These are phyloP conservation scores for Fistulinella prunicolor DNA, from an alignment of 768 basidiomycete genomes.

Conservation along the genomic window DNA sequence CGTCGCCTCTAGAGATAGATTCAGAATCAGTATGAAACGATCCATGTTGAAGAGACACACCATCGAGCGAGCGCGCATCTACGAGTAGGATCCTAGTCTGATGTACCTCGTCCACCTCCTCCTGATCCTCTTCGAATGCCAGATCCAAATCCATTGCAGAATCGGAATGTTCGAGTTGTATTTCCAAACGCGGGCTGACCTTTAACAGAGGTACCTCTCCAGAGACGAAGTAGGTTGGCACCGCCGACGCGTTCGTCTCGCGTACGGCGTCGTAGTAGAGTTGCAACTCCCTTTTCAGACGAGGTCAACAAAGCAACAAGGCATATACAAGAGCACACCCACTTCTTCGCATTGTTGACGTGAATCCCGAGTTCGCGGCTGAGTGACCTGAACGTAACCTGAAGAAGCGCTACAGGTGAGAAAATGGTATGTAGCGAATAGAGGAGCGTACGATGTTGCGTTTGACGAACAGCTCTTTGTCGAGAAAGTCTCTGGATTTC, in stretches of 20 bases:
- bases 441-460: constrained; percentile 39
- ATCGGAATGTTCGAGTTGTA: constrained; percentile 8
- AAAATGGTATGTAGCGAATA: not conserved
- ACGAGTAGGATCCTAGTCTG: constrained; percentile 56
- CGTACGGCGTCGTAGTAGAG: constrained; percentile 48
- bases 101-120: constrained; percentile 42
- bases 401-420: not conserved
- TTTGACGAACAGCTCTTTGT: constrained; percentile 45
- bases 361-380: constrained; percentile 70
- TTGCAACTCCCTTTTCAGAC: constrained; percentile 54
- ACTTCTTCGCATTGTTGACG: constrained; percentile 81
- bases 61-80: constrained; percentile 59
- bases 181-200: not conserved
- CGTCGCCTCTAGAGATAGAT: constrained; percentile 43
- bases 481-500: constrained; percentile 39
- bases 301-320: not conserved
- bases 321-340: not conserved
- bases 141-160: constrained; percentile 32
- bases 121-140: constrained; percentile 39
- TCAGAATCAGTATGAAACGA: not conserved
- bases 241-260: constrained; percentile 28
- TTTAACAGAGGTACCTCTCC: constrained; percentile 44
- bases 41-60: constrained; percentile 36
- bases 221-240: constrained; percentile 70
- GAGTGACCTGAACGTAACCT: constrained; percentile 80